phyloP scores from a whole-genome alignment of 495 filamentous ascomycete species.

The Tuber melanosporum region DNA sequence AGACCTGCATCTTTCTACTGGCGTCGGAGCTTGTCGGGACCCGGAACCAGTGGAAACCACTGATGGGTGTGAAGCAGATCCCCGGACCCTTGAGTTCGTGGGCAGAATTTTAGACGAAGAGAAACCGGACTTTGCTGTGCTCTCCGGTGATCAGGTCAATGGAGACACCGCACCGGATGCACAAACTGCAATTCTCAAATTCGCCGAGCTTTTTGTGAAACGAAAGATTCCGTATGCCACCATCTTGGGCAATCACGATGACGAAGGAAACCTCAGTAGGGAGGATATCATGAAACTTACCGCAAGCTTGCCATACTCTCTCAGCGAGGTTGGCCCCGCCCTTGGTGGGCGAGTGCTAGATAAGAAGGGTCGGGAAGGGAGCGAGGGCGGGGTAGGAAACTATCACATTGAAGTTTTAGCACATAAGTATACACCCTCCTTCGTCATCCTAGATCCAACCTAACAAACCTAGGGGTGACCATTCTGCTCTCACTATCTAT shows the following conservation, averaged over 20 bases:
- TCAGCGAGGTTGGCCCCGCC: slow-evolving; percentile 72
- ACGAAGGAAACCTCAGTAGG: slow-evolving; percentile 76
- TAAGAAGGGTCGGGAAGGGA: slow-evolving; percentile 39
- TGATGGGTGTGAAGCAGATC: slow-evolving; percentile 82
- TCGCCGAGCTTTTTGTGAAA: slow-evolving; percentile 75
- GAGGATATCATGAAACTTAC: slow-evolving; percentile 74
- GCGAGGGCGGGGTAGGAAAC: slow-evolving; percentile 85
- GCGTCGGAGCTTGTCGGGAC: slow-evolving; percentile 76
- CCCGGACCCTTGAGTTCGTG: slow-evolving; percentile 85
- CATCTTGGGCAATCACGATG: slow-evolving; percentile 97
- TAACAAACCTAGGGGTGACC: slow-evolving; percentile 53
- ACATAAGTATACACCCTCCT: slow-evolving; percentile 46
- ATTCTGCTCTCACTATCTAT: slow-evolving; percentile 88
- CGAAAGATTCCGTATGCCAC: slow-evolving; percentile 85
- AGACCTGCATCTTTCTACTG: slow-evolving; percentile 87
- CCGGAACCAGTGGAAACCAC: slow-evolving; percentile 63
- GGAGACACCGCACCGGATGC: slow-evolving; percentile 85
- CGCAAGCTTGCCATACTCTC: slow-evolving; percentile 78
- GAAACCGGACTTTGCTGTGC: slow-evolving; percentile 81
- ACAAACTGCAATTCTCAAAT: slow-evolving; percentile 92
- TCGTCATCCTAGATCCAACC: neutral
- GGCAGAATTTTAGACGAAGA: slow-evolving; percentile 76
- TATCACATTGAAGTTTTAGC: slow-evolving; percentile 89
- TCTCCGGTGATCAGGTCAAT: slow-evolving; percentile 92
- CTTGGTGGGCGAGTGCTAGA: slow-evolving; percentile 28